These are phyloP conservation scores for Tubosaeta sp. DNA, from an alignment of 768 basidiomycete species.

Conservation along the genomic window DNA sequence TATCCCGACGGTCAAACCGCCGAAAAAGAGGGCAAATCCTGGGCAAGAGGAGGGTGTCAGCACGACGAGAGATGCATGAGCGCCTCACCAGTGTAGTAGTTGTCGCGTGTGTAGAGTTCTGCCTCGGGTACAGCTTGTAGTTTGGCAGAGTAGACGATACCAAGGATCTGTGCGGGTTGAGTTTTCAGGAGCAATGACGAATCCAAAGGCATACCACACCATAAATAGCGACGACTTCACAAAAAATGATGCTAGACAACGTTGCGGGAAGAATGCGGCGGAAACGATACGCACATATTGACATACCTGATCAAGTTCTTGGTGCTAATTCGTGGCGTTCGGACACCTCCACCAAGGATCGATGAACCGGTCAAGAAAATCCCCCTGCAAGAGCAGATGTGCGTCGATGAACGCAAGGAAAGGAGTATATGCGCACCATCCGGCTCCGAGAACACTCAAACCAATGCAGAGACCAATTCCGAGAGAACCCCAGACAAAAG, in stretches of 20 bases:
- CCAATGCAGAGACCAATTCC: conserved; percentile 94
- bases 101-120: conserved; percentile 75
- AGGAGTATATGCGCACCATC: conserved; percentile 60
- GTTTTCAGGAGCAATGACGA: not conserved
- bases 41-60: not conserved
- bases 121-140: conserved; percentile 55
- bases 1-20: conserved; percentile 87
- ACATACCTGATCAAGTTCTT: conserved; percentile 95
- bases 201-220: conserved; percentile 65
- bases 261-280: not conserved
- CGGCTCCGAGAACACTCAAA: conserved; percentile 89
- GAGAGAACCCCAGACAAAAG: conserved; percentile 87
- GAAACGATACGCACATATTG: not conserved
- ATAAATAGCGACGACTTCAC: conserved; percentile 99
- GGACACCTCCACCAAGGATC: conserved; percentile 92
- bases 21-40: conserved; percentile 97
- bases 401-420: not conserved
- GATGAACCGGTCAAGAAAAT: conserved; percentile 97
- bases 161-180: conserved; percentile 66
- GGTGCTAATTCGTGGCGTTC: conserved; percentile 89
- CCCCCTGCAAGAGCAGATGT: conserved; percentile 57
- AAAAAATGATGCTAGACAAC: conserved; percentile 85
- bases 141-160: conserved; percentile 92
- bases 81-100: conserved; percentile 82
- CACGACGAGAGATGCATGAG: not conserved